Base-by-base conservation (phyloP, 192 early-diverging fungal species). In the Coemansia sp. region DNA sequence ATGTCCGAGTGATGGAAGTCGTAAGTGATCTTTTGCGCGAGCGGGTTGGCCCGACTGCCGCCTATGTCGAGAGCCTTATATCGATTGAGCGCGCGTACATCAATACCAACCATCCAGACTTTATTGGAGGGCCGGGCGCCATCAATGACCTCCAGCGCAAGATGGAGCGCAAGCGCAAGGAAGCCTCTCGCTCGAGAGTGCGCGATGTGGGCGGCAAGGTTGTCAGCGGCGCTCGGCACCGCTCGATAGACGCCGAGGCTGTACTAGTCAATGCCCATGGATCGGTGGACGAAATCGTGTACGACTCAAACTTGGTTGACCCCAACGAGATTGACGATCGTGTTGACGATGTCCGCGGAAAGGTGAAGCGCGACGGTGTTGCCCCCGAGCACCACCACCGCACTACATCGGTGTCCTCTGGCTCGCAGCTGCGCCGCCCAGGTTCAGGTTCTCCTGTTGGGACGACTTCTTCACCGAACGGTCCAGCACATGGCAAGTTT, bases 51-150 rank as follows among this genome's bases (percentile, higher is more conserved):
- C 91, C 91, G 18, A 89, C 91, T 2, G 81, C 87, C 0, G 72
- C 70, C 7, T 93, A 90, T 66, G 89, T 93, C 1, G 89, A 88
- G 62, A 93, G 88, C 59, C 66, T 93, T 66, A 88, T 93, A 65
- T 74, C 86, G 41, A 93, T 93, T 64, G 86, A 93, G 68, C 86
- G 85, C 39, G 87, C 89, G 0, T 93, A 93, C 60, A 89, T 93
- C 65, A 93, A 93, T 63, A 93, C 91, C 56, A 89, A 90, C 72
- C 91, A 93, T 57, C 88, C 89, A 0, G 91, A 93, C 64, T 50
- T 50, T 50, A 50, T 50, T 29, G 46, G 46, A 11, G 91, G 87
- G 0, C 85, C 84, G 0, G 87, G 86, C 12, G 89, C 91, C n/a
- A 84, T 93, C 74, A 82, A 74, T 19, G 84, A 85, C 22, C 61